Percentiles rank a stretch among this genome's conserved stretches.
Evolutionary conservation across 768 basidiomycete species (phyloP).

Genomic region (Collybia mongolica): DNA sequence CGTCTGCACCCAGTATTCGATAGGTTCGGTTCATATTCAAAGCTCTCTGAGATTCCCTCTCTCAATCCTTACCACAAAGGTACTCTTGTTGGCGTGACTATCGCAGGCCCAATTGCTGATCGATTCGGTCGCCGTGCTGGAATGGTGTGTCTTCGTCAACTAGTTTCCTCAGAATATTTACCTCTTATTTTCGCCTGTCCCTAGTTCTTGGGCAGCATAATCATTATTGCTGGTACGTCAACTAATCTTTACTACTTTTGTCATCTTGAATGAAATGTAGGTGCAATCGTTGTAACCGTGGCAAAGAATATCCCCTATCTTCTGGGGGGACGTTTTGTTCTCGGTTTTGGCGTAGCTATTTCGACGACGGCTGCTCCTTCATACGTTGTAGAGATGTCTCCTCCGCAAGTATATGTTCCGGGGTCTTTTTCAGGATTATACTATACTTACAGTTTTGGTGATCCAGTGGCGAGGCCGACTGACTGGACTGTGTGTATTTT

Average conservation of each 20-base stretch:
- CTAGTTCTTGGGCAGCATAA: constrained; percentile 37
- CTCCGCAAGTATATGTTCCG: constrained; percentile 38
- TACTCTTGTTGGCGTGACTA: constrained; percentile 33
- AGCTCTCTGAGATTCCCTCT: neutral
- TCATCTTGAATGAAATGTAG: constrained; percentile 19
- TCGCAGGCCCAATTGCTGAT: constrained; percentile 42
- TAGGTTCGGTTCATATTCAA: constrained; percentile 23
- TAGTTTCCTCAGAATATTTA: neutral
- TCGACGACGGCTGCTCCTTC: constrained; percentile 41
- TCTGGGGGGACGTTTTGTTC: constrained; percentile 48
- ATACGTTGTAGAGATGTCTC: constrained; percentile 59
- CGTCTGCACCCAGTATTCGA: constrained; percentile 31
- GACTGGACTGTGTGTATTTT: constrained; percentile 45
- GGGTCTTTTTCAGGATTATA: neutral
- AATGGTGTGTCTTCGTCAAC: constrained; percentile 32
- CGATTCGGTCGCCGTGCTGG: constrained; percentile 42
- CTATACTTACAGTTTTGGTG: neutral
- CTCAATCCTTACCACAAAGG: constrained; percentile 13
- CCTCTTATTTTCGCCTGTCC: neutral
- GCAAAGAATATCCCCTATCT: constrained; percentile 45
- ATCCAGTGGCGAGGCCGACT: constrained; percentile 48
- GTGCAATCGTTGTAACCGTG: constrained; percentile 44
- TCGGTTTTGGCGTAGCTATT: constrained; percentile 54
- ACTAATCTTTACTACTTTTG: neutral
- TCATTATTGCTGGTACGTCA: constrained; percentile 34